These are phyloP conservation scores for Xylariaceae sp. DNA, from an alignment of 2,329 filamentous ascomycete species.

Conservation along the genomic window DNA sequence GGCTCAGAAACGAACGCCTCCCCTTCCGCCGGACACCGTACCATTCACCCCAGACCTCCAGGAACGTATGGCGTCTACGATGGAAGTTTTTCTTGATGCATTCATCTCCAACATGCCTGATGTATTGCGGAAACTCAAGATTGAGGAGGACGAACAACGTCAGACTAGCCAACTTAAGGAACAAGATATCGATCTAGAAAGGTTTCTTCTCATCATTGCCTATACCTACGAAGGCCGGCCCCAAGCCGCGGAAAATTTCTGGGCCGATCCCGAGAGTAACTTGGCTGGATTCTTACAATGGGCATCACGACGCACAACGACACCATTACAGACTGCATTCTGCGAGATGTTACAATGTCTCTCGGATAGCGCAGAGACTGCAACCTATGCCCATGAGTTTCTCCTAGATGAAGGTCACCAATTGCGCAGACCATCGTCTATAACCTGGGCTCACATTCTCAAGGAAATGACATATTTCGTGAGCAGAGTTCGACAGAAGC, in stretches of 20 bases:
- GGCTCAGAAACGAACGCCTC: slow-evolving; percentile 74
- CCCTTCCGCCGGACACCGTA: slow-evolving; percentile 63
- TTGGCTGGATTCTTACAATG: slow-evolving; percentile 93
- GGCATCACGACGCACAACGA: slow-evolving; percentile 93
- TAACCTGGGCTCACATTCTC: slow-evolving; percentile 93
- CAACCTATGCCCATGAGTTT: slow-evolving; percentile 82
- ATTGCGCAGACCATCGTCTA: slow-evolving; percentile 74
- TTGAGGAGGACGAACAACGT: slow-evolving; percentile 85
- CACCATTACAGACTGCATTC: slow-evolving; percentile 92
- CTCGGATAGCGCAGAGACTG: slow-evolving; percentile 76
- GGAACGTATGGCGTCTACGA: slow-evolving; percentile 67
- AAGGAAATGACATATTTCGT: slow-evolving; percentile 84
- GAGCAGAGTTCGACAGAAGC: slow-evolving; percentile 70
- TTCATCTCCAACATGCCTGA: slow-evolving; percentile 96
- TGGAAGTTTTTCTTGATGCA: slow-evolving; percentile 84
- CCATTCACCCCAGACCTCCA: slow-evolving; percentile 71
- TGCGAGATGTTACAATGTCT: slow-evolving; percentile 94
- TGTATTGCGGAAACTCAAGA: slow-evolving; percentile 77
- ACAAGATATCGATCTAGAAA: slow-evolving; percentile 73
- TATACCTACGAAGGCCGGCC: slow-evolving; percentile 84
- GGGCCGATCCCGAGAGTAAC: slow-evolving; percentile 88
- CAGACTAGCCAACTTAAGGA: slow-evolving; percentile 62
- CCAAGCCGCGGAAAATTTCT: slow-evolving; percentile 83
- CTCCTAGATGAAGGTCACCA: slow-evolving; percentile 78
- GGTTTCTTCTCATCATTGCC: slow-evolving; percentile 87